Evolutionary conservation across 2,329 filamentous ascomycete species (phyloP), one percentile per base, ranked within the genome.

Genomic region (Neoascochyta sp.): DNA sequence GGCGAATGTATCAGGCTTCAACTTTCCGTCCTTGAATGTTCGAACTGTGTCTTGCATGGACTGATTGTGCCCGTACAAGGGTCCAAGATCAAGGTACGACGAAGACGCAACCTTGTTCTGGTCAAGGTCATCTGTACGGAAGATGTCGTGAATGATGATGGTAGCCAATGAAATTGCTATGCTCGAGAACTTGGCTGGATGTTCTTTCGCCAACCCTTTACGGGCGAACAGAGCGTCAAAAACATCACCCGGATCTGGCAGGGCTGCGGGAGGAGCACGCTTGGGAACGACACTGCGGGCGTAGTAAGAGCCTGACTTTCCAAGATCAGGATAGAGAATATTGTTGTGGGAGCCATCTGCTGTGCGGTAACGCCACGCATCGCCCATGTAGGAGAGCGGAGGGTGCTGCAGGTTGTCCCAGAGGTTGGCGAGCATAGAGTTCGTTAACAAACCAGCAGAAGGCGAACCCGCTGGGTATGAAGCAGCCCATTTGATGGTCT

Each of bases 161-260:
- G 78, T 75, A 0, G 81, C 82, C 24, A 82, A 67, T 40, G 84
- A 84, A 57, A 83, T 83, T n/a, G 86, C 63, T 62, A 84, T 75
- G 44, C 77, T 80, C 0, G 81, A 86, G 22, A 86, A 75, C 13
- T 77, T 76, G 22, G 78, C 78, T 1, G 79, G 77, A 52, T 85
- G 81, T 27, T 76, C 69, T 35, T 73, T 69, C 46, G 76, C 76
- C 5, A 64, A 54, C 67, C 66, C 15, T 27, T 69, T 65, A 12
- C 80, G 71, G 13, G 74, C 76, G 63, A 83, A 71, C n/a, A 83
- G 48, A 9, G 70, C 69, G 53, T 83, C 80, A 36, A 84, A 84
- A 8, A 85, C 60, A 7, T 76, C 58, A 12, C 73, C 74, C 0
- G 80, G 72, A 22, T 83, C 80, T 3, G 80, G 78, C 13, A 12